phyloP scores from a whole-genome alignment of 1,284 basidiomycete species.

The Papiliotrema flavescens region DNA sequence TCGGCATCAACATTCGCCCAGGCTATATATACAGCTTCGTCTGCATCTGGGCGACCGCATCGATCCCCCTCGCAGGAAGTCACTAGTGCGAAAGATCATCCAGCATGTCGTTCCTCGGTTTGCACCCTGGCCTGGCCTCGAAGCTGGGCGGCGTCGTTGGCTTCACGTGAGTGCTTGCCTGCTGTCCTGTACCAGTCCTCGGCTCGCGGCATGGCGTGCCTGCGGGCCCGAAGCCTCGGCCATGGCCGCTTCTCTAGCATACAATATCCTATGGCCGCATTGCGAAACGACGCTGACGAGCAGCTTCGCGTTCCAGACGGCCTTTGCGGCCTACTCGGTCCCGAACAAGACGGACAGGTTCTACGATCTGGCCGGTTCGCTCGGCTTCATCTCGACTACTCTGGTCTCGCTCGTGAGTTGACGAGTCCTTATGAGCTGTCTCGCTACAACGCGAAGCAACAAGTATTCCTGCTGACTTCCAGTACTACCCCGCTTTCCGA shows the following conservation, averaged over 20 bases:
- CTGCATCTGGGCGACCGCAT: too few relatives aligned
- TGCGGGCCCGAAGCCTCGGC: too few relatives aligned
- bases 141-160: conserved; percentile 35
- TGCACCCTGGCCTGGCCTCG: conserved; percentile 21
- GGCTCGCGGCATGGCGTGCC: not conserved
- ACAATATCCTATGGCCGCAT: too few relatives aligned
- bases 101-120: conserved; percentile 23
- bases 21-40: not conserved
- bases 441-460: too few relatives aligned
- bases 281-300: too few relatives aligned
- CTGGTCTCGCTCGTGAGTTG: conserved; percentile 54
- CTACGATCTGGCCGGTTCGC: conserved; percentile 53
- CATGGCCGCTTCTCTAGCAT: too few relatives aligned
- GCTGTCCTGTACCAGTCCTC: not conserved
- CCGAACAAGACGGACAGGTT: conserved; percentile 37
- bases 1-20: too few relatives aligned
- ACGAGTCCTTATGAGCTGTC: too few relatives aligned
- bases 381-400: conserved; percentile 66
- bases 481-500: conserved; percentile 24
- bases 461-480: not conserved
- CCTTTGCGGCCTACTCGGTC: conserved; percentile 34
- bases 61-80: too few relatives aligned
- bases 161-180: conserved; percentile 28
- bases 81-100: too few relatives aligned
- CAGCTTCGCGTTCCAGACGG: conserved; percentile 38